These are phyloP conservation scores for Wickerhamiella pararugosa DNA, from an alignment of 1,139 yeast genomes.

Conservation along the genomic window DNA sequence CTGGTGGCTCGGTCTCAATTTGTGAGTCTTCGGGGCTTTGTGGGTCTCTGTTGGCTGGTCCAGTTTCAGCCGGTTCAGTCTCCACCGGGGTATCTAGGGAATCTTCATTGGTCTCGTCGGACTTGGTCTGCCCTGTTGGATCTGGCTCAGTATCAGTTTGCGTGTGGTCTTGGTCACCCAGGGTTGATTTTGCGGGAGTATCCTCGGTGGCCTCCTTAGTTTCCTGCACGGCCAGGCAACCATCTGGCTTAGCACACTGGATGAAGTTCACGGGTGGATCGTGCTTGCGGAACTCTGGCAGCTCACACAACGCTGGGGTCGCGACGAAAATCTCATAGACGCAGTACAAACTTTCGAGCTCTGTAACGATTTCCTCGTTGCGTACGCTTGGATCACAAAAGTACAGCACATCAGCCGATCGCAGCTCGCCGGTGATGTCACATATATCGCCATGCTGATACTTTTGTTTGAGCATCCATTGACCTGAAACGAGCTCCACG, in stretches of 20 bases:
- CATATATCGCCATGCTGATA: conserved; percentile 47
- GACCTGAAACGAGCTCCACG: conserved; percentile 37
- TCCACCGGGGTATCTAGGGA: too few species aligned
- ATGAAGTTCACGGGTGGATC: conserved; percentile 16
- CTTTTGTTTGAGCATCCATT: conserved; percentile 9
- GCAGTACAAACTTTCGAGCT: conserved; percentile 59
- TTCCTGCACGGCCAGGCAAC: background rate
- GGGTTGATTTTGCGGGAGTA: background rate
- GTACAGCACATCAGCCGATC: conserved; percentile 51
- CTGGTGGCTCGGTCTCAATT: too few species aligned
- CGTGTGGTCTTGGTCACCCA: too few species aligned
- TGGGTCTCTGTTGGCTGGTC: too few species aligned
- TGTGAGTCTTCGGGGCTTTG: too few species aligned
- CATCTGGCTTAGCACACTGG: conserved; percentile 7
- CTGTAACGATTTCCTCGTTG: conserved; percentile 27
- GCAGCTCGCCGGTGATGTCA: conserved; percentile 49
- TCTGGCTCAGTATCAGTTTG: too few species aligned
- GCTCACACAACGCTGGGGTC: conserved; percentile 43
- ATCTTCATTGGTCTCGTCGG: too few species aligned
- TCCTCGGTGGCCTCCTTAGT: background rate
- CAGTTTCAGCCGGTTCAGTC: too few species aligned
- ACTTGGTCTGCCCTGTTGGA: too few species aligned
- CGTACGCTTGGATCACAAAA: conserved; percentile 39
- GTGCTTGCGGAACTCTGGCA: conserved; percentile 35
- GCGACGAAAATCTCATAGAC: conserved; percentile 48